Evolutionary conservation across 2,329 filamentous ascomycete species (phyloP).

Genomic region (Periconia macrospinosa): DNA sequence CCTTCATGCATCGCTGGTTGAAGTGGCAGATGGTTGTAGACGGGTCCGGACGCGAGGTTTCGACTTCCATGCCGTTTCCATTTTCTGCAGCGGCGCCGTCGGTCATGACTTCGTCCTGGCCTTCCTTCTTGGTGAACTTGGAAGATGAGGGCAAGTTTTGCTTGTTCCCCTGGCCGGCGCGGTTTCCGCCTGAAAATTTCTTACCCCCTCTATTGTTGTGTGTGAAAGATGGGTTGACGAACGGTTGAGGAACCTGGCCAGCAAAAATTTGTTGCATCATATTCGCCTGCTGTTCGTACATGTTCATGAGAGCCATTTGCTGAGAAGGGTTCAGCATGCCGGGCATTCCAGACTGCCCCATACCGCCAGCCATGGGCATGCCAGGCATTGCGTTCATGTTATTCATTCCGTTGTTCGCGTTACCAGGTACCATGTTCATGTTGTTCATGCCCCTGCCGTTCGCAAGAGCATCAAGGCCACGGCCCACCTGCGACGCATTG

Average conservation of each 20-base stretch:
- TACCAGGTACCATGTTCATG: conserved; percentile 16
- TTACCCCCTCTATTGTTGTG: conserved; percentile 42
- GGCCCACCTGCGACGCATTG: conserved; percentile 48
- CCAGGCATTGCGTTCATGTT: conserved; percentile 36
- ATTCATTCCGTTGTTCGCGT: conserved; percentile 36
- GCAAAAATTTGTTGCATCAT: conserved; percentile 45
- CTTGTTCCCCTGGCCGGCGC: conserved; percentile 33
- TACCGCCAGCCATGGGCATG: conserved; percentile 45
- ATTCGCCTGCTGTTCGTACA: conserved; percentile 83
- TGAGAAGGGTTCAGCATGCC: conserved; percentile 66
- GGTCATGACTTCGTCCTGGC: conserved; percentile 42
- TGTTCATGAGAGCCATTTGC: conserved; percentile 72
- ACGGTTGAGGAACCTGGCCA: conserved; percentile 49
- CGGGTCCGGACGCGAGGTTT: conserved; percentile 62
- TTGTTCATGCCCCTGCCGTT: conserved; percentile 44
- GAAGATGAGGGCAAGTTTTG: conserved; percentile 55
- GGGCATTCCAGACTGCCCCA: conserved; percentile 49
- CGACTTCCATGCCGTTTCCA: conserved; percentile 60
- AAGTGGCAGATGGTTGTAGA: conserved; percentile 79
- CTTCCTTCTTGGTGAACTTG: conserved; percentile 54
- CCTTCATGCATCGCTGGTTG: conserved; percentile 85
- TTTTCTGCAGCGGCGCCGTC: conserved; percentile 41
- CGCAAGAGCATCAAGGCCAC: conserved; percentile 39
- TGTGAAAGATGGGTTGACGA: conserved; percentile 58
- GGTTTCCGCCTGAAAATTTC: conserved; percentile 69